A percentile compares a stretch with the other conserved stretches of the same genome.
These are phyloP conservation scores for Coemansia sp. DNA, from an alignment of 192 early-diverging fungal species.

Conservation along the genomic window DNA sequence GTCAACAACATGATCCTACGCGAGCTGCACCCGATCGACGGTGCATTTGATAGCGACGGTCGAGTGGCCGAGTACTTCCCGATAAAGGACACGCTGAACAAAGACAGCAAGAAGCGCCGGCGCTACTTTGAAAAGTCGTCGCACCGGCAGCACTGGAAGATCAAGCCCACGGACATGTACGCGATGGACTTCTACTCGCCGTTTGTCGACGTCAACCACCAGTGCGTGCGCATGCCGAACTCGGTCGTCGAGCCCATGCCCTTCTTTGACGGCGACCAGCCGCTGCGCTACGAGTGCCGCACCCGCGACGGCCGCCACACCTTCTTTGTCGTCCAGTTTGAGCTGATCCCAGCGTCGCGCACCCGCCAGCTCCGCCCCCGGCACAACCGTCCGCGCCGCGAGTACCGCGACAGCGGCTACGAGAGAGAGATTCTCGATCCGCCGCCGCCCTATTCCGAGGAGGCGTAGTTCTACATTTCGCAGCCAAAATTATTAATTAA, in stretches of 20 bases:
- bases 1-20: constrained; percentile 51
- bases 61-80: constrained; percentile 51
- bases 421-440: constrained; percentile 51
- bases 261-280: constrained; percentile 46
- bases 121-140: constrained; percentile 47
- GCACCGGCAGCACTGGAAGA: constrained; percentile 39
- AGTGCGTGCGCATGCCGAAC: constrained; percentile 53
- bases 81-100: constrained; percentile 41
- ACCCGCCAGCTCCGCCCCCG: constrained; percentile 29
- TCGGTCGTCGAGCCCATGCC: constrained; percentile 52
- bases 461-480: constrained; percentile 8
- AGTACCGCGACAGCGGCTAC: constrained; percentile 52
- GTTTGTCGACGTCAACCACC: constrained; percentile 52
- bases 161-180: constrained; percentile 41
- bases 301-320: constrained; percentile 37
- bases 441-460: constrained; percentile 45
- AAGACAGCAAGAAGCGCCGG: constrained; percentile 51
- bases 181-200: constrained; percentile 52
- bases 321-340: constrained; percentile 51
- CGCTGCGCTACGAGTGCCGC: constrained; percentile 50
- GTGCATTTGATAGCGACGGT: constrained; percentile 36
- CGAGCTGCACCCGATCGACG: constrained; percentile 46
- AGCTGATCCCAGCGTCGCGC: constrained; percentile 45
- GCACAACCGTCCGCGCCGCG: constrained; percentile 33
- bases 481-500: background rate